phyloP scores from a whole-genome alignment of 2,329 filamentous ascomycete species.

The Epicoccum nigrum region DNA sequence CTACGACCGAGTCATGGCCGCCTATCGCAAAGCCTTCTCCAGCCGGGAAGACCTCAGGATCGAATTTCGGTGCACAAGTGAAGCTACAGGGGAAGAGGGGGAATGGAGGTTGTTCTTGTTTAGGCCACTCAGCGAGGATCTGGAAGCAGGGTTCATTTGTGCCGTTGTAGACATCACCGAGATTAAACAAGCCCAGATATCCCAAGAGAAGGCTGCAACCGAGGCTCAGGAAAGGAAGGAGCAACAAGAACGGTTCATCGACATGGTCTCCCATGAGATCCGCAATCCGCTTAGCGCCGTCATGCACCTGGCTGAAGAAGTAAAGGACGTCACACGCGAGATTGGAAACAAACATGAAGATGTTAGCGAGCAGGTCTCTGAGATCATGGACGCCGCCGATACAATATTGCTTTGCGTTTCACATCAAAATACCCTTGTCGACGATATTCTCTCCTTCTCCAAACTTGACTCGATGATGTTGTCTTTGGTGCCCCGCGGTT shows the following conservation, averaged over 20 bases:
- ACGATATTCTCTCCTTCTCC: constrained; percentile 56
- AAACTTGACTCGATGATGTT: constrained; percentile 57
- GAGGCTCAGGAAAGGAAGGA: constrained; percentile 53
- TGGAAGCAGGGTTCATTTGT: constrained; percentile 54
- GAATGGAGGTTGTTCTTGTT: constrained; percentile 53
- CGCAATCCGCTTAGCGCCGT: constrained; percentile 49
- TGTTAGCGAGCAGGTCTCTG: constrained; percentile 29
- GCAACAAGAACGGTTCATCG: constrained; percentile 55
- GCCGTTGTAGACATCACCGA: constrained; percentile 55
- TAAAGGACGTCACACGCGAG: constrained; percentile 43
- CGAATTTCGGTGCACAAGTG: constrained; percentile 51
- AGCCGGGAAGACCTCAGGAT: constrained; percentile 47
- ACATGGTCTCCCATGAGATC: constrained; percentile 54
- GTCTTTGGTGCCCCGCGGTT: constrained; percentile 43
- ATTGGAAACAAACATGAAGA: constrained; percentile 25
- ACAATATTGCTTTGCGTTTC: constrained; percentile 53
- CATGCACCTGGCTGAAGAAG: constrained; percentile 53
- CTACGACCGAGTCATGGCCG: constrained; percentile 53
- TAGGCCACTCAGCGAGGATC: constrained; percentile 50
- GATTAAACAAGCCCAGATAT: constrained; percentile 52
- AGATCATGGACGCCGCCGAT: constrained; percentile 45
- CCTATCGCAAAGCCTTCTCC: constrained; percentile 52
- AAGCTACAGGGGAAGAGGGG: constrained; percentile 34
- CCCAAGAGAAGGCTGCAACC: constrained; percentile 50
- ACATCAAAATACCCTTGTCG: constrained; percentile 54